Evolutionary conservation across 2,329 filamentous ascomycete genomes (phyloP).

Genomic region (Albifimbria verrucaria): DNA sequence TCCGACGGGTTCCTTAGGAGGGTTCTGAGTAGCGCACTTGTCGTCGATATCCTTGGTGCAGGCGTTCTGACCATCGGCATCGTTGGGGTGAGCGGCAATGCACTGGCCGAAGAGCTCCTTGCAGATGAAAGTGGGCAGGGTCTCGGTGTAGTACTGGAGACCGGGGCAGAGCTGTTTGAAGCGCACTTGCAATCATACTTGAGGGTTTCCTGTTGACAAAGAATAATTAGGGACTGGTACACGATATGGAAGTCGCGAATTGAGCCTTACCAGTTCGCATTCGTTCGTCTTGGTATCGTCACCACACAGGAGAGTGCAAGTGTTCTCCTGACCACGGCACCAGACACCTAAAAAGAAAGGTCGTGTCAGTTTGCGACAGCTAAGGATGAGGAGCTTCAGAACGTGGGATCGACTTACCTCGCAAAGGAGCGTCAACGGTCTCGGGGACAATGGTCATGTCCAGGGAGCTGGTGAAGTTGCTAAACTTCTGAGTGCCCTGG

Average conservation of each 20-base stretch:
- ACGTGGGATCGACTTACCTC: too few relatives aligned
- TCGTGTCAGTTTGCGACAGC: slow-evolving; percentile 15
- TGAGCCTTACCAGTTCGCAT: slow-evolving; percentile 42
- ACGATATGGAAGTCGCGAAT: not conserved
- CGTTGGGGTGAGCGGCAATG: slow-evolving; percentile 38
- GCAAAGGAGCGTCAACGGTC: slow-evolving; percentile 25
- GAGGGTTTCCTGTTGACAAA: slow-evolving; percentile 40
- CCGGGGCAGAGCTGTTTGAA: slow-evolving; percentile 46
- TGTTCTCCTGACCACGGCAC: slow-evolving; percentile 50
- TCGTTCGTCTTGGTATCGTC: slow-evolving; percentile 33
- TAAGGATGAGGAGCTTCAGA: too few relatives aligned
- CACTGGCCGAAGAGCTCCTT: slow-evolving; percentile 45
- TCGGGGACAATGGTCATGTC: slow-evolving; percentile 39
- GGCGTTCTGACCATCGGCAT: slow-evolving; percentile 39
- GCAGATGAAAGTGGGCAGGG: slow-evolving; percentile 52
- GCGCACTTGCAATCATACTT: slow-evolving; percentile 47
- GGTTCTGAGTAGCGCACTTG: slow-evolving; percentile 38
- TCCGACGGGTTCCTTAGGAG: slow-evolving; percentile 35
- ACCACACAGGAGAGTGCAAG: slow-evolving; percentile 47
- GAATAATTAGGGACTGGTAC: too few relatives aligned
- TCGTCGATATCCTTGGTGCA: slow-evolving; percentile 46
- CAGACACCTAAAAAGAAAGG: slow-evolving; percentile 40
- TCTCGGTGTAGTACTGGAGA: slow-evolving; percentile 51
- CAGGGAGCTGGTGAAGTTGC: slow-evolving; percentile 40
- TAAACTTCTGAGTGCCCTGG: slow-evolving; percentile 23